A percentile compares a stretch with the other conserved stretches of the same genome.
Evolutionary conservation across 2,329 filamentous ascomycete species (phyloP).

Genomic region (Monosporascus ibericus): DNA sequence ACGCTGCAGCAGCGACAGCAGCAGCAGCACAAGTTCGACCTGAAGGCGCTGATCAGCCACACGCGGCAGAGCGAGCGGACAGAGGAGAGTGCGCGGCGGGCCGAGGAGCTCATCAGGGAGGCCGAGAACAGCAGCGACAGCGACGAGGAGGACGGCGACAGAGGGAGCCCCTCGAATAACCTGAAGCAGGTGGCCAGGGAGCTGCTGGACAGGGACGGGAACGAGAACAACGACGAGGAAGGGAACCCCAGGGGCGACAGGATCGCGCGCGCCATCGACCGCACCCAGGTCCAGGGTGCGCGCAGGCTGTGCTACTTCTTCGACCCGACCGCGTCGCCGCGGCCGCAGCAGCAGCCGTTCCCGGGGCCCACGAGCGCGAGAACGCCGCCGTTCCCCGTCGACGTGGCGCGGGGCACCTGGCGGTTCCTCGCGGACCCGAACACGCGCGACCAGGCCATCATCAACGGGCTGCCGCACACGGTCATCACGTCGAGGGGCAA

Average conservation of each 20-base stretch:
- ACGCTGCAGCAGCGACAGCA: slow-evolving; percentile 31
- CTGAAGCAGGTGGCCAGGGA: slow-evolving; percentile 39
- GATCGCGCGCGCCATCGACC: slow-evolving; percentile 40
- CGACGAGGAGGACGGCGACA: slow-evolving; percentile 13
- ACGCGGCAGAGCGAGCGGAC: slow-evolving; percentile 53
- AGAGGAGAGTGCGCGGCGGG: slow-evolving; percentile 47
- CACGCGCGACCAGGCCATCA: slow-evolving; percentile 51
- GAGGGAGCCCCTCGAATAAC: slow-evolving; percentile 23
- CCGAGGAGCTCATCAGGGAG: slow-evolving; percentile 27
- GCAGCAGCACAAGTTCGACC: slow-evolving; percentile 50
- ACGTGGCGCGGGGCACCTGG: slow-evolving; percentile 37
- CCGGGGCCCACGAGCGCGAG: slow-evolving; percentile 2
- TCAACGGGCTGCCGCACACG: slow-evolving; percentile 56
- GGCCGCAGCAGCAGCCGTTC: slow-evolving; percentile 8
- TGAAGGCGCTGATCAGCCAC: slow-evolving; percentile 56
- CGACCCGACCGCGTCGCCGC: slow-evolving; percentile 23
- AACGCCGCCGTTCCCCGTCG: slow-evolving; percentile 30
- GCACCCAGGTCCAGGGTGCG: slow-evolving; percentile 35
- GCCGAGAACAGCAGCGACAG: slow-evolving; percentile 9
- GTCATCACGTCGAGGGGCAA: slow-evolving; percentile 35
- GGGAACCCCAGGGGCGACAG: slow-evolving; percentile 25
- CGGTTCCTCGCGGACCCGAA: slow-evolving; percentile 40
- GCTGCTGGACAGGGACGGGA: slow-evolving; percentile 22
- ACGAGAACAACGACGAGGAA: not conserved
- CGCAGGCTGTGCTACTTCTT: slow-evolving; percentile 47